phyloP scores from a whole-genome alignment of 2,329 filamentous ascomycete species.

The Verticillium longisporum region DNA sequence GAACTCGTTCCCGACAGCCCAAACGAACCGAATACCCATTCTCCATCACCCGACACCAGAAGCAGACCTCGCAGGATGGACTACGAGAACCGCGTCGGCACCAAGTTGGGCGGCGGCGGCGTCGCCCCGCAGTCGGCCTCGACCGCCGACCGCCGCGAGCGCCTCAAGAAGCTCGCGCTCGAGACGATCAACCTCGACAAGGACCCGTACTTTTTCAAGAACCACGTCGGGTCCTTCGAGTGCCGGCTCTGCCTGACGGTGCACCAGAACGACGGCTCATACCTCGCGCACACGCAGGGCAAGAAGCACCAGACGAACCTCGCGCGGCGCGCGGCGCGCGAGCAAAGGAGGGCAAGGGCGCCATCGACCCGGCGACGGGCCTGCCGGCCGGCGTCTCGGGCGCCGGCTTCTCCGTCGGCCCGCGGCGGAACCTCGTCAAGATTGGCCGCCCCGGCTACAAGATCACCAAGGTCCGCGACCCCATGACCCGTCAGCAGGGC shows the following conservation, averaged over 20 bases:
- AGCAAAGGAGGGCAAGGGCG: constrained; percentile 77
- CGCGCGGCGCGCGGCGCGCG: constrained; percentile 87
- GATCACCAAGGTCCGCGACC: constrained; percentile 92
- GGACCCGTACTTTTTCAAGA: constrained; percentile 99
- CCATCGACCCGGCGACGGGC: constrained; percentile 61
- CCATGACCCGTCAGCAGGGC: constrained; percentile 79
- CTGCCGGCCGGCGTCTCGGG: constrained; percentile 72
- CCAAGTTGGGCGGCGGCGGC: constrained; percentile 95
- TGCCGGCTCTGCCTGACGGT: constrained; percentile 95
- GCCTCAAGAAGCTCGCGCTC: constrained; percentile 93
- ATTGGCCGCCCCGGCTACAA: constrained; percentile 96
- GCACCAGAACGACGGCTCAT: constrained; percentile 98
- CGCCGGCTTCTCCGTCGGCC: constrained; percentile 47
- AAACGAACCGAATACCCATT: background rate
- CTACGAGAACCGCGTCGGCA: constrained; percentile 87
- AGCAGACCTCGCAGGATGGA: constrained; percentile 45
- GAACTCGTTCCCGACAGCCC: background rate
- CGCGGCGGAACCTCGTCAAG: constrained; percentile 83
- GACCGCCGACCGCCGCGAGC: constrained; percentile 94
- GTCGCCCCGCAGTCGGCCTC: constrained; percentile 90
- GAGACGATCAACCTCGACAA: constrained; percentile 99
- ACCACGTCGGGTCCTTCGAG: constrained; percentile 97
- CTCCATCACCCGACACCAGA: background rate
- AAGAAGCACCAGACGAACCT: constrained; percentile 99
- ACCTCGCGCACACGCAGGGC: constrained; percentile 96